Percentiles rank a stretch among this genome's conserved stretches.
phyloP scores from a whole-genome alignment of 2,329 filamentous ascomycete species.

The Talaromyces sp. region DNA sequence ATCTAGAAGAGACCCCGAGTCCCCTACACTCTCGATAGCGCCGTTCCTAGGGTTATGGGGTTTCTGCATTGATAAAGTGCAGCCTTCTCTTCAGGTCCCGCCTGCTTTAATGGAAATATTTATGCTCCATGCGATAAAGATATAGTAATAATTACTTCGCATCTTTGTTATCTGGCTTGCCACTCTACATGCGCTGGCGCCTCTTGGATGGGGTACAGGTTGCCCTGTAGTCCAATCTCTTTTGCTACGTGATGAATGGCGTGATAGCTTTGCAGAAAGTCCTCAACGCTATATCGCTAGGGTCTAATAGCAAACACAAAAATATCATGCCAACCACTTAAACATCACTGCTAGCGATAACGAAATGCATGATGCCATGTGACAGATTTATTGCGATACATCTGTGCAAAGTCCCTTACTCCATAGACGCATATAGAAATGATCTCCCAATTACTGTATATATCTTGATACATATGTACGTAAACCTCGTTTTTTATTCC shows the following conservation, averaged over 20 bases:
- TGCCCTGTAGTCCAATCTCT: too few relatives aligned
- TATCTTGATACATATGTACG: neutral
- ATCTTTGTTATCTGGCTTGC: too few relatives aligned
- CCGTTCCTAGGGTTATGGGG: too few relatives aligned
- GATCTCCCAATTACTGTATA: neutral
- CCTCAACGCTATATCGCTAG: neutral
- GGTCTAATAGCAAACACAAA: neutral
- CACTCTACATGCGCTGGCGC: too few relatives aligned
- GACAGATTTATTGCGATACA: neutral
- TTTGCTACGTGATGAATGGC: neutral
- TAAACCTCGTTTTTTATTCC: neutral
- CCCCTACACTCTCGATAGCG: too few relatives aligned
- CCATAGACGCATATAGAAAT: neutral
- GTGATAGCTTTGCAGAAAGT: neutral
- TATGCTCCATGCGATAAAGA: too few relatives aligned
- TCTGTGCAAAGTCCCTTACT: neutral
- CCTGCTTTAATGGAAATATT: too few relatives aligned
- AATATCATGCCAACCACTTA: too few relatives aligned
- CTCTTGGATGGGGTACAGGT: too few relatives aligned
- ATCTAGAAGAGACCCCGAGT: neutral
- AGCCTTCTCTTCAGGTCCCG: neutral
- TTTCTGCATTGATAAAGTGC: neutral
- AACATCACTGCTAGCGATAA: neutral
- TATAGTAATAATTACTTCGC: too few relatives aligned
- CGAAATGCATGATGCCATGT: neutral